Evolutionary conservation across 495 filamentous ascomycete species (phyloP), one percentile per base, ranked within the genome.

Genomic region (Monascus purpureus): DNA sequence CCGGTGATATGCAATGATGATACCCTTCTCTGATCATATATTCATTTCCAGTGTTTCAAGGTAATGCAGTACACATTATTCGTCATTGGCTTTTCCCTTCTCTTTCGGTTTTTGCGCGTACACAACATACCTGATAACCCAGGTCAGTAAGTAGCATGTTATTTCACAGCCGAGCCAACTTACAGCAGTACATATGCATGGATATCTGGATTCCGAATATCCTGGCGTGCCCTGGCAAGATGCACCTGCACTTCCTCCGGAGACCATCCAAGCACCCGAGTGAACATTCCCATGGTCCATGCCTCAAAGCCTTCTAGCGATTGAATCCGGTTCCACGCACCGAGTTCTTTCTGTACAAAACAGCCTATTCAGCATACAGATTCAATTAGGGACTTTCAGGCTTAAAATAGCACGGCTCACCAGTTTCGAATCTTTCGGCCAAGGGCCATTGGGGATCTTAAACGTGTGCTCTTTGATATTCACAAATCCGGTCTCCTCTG

Each of bases 401-500:
- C n/a, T n/a, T n/a, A n/a, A n/a, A n/a, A n/a, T n/a, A n/a, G n/a
- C n/a, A n/a, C n/a, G 20, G 9, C 20, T 22, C 4, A 22, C 20
- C 1, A 46, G 31, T 0, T 29, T 19, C 2, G 35, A 31, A 28
- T 42, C 47, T 13, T 36, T 39, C 6, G 47, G 24, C 47, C 43
- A 50, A 2, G 38, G 23, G 4, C 43, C 43, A 12, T 43, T 36
- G 0, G 47, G 47, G 1, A 49, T 6, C 29, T 31, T 36, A 23
- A 32, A 41, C 2, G 15, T 17, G 7, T 29, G 26, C 29, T 45
- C 42, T 3, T 25, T 17, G 11, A 46, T 42, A 12, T 43, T 35
- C 6, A 35, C 33, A 13, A 52, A 52, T 0, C 48, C 48, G 14
- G 42, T 37, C 2, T 29, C 29, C n/a, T 33, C 36, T 18, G 44